A percentile compares a stretch with the other conserved stretches of the same genome.
phyloP scores from a whole-genome alignment of 805 yeast species.

The Saturnispora ahearnii region DNA sequence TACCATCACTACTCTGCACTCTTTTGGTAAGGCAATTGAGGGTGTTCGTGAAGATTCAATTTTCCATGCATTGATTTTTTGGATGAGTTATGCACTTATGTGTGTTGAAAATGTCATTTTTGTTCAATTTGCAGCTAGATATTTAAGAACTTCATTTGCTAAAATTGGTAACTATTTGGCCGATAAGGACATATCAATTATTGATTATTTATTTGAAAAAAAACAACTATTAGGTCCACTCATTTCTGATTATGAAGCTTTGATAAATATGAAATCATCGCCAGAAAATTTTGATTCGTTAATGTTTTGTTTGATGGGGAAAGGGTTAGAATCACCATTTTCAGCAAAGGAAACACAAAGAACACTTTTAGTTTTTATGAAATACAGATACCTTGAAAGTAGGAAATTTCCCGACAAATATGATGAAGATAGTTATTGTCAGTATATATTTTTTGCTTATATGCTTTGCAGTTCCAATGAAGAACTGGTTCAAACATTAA shows the following conservation, averaged over 20 bases:
- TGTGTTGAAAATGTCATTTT: conserved; percentile 21
- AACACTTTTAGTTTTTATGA: conserved; percentile 36
- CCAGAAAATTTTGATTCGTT: conserved; percentile 43
- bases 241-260: conserved; percentile 35
- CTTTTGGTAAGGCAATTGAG: conserved; percentile 39
- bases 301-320: conserved; percentile 38
- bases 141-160: conserved; percentile 29
- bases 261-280: conserved; percentile 32
- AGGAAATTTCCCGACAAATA: neutral
- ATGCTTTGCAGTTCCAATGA: conserved; percentile 29
- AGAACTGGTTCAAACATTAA: conserved; percentile 28
- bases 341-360: conserved; percentile 41
- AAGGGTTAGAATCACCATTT: conserved; percentile 53
- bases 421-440: conserved; percentile 19
- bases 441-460: conserved; percentile 26
- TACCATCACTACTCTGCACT: conserved; percentile 32
- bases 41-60: conserved; percentile 40
- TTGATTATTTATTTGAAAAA: conserved; percentile 23
- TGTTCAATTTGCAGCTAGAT: conserved; percentile 27
- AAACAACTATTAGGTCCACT: conserved; percentile 33
- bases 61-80: conserved; percentile 40
- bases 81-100: conserved; percentile 32
- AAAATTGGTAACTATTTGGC: conserved; percentile 27
- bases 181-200: conserved; percentile 23
- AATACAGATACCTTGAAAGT: conserved; percentile 33